Evolutionary conservation across 768 basidiomycete species (phyloP), one percentile per base, ranked within the genome.

Genomic region (Gyrodon lividus): DNA sequence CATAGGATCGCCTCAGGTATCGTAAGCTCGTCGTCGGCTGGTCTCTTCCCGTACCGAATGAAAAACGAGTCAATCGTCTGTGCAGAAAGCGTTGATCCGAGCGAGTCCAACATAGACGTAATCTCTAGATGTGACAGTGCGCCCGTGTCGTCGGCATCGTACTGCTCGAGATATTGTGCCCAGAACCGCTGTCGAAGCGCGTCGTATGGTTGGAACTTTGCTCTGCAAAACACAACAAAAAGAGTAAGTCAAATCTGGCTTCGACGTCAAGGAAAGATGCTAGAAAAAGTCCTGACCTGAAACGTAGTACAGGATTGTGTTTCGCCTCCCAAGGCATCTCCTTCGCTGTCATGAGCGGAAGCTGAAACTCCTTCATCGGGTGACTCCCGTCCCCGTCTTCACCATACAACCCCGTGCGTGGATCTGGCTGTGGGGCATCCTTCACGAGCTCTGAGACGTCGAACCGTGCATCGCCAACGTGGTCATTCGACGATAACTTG

Each of bases 141-240:
- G 19, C 73, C 72, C 0, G 84, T 88, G 54, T 94, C 90, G 68
- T 95, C 93, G 0, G 85, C 79, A 59, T 97, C 95, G 70, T 98
- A 98, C 58, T 95, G 89, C 45, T 81, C 80, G 35, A 96, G 79
- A 67, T 92, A 94, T 56, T 89, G 85, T 2, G 83, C 75, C 94
- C 94, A 97, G 76, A 95, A 94, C 2, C 81, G 82, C 62, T 93
- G 92, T 0, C 92, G 88, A 8, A 96, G 79, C 14, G 90, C 88
- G 52, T 86, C 90, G 63, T 98, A 99, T 0, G 97, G 92, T 64
- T 97, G 93, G 70, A 93, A 99, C 70, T 88, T 96, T 9, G 95
- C 96, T 20, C 91, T 89, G 58, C 6, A 41, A 40, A 8, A 46
- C 17, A 26, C 16, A n/a, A 40, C 52, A 44, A 45, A 4, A 41